Conservation (phyloP, 139 green algal genomes). For the Haematococcus lacustris region DNA sequence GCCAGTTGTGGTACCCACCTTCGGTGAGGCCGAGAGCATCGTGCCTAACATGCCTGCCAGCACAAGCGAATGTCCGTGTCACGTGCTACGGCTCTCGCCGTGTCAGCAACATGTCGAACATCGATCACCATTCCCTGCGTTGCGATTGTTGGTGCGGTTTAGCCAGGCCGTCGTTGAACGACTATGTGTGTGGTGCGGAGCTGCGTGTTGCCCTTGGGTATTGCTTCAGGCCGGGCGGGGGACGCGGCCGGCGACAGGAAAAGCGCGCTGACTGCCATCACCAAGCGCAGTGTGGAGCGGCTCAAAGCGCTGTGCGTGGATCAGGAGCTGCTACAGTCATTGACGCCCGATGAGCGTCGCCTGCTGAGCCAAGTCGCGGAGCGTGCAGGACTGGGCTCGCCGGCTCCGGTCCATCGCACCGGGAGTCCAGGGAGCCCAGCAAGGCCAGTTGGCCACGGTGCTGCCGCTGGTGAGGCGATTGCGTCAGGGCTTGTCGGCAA, state of each 20-base stretch:
- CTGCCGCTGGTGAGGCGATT: not conserved
- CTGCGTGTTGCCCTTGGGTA: not conserved
- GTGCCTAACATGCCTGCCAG: no score
- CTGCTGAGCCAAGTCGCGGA: conserved; percentile 7
- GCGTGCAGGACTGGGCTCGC: not conserved
- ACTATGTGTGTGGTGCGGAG: not conserved
- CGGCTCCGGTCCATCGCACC: not conserved
- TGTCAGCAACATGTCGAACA: not conserved
- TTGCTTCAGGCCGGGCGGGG: not conserved
- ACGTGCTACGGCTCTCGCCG: not conserved
- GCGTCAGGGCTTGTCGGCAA: not conserved
- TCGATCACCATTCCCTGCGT: not conserved
- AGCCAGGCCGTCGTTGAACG: not conserved
- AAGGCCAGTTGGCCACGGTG: not conserved
- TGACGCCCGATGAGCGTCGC: conserved; percentile 20
- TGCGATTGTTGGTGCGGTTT: not conserved
- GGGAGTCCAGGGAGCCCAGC: not conserved
- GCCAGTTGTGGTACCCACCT: no score
- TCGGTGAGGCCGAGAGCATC: no score
- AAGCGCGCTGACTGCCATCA: not conserved
- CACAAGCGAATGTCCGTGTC: no score
- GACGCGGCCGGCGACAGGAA: not conserved
- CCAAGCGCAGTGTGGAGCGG: conserved; percentile 1
- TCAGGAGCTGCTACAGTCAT: conserved; percentile 3
- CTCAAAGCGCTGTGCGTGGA: conserved; percentile 6